Evolutionary conservation across 73 alveolate species (phyloP).

Genomic region (Paramecium caudatum): DNA sequence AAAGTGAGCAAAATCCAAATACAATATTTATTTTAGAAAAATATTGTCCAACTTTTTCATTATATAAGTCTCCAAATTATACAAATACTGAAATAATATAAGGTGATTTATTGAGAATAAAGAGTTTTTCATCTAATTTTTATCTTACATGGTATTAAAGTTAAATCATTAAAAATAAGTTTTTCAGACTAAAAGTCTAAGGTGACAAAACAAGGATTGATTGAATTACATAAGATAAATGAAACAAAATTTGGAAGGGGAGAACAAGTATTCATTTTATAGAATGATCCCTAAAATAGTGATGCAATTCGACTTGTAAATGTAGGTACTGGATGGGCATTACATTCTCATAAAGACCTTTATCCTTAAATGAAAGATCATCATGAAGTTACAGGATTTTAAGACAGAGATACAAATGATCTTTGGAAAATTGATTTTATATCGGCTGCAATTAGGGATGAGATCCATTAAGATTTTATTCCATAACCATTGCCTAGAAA

Average conservation of each 20-base stretch:
- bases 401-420: constrained; percentile 22
- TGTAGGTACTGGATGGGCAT: background rate
- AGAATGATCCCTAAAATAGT: background rate
- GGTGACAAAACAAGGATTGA: constrained; percentile 14
- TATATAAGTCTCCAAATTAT: constrained; percentile 11
- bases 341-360: constrained; percentile 30
- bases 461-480: background rate
- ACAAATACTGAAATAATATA: background rate
- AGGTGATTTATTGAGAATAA: constrained; percentile 41
- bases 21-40: constrained; percentile 33
- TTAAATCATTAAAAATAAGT: background rate
- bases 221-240: background rate
- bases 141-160: background rate
- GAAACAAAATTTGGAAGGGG: background rate
- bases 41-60: background rate
- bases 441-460: background rate
- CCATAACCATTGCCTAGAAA: background rate
- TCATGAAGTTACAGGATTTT: constrained; percentile 45
- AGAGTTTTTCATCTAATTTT: background rate
- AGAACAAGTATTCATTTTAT: constrained; percentile 44
- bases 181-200: background rate
- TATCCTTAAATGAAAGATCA: background rate
- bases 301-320: background rate
- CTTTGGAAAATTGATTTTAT: background rate
- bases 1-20: background rate